Percentiles rank a stretch among this genome's conserved stretches.
phyloP scores from a whole-genome alignment of 306 rosid genomes.

The Ochetophila trinervis region DNA sequence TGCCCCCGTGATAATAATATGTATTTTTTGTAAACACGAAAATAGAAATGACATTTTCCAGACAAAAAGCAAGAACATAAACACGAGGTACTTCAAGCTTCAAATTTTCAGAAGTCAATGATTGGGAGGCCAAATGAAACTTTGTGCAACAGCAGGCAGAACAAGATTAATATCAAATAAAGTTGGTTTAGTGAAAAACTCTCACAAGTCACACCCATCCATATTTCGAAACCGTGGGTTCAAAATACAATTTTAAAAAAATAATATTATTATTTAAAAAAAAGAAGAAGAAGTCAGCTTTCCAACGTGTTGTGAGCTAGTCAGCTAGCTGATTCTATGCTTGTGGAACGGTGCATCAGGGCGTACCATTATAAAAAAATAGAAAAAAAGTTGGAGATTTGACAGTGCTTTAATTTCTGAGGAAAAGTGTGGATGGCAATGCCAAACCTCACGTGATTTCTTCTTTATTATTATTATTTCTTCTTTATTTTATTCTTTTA shows the following conservation, averaged over 20 bases:
- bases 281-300: constrained; percentile 23
- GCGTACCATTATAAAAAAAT: background rate
- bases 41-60: too few relatives aligned
- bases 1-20: too few relatives aligned
- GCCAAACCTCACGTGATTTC: constrained; percentile 39
- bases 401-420: constrained; percentile 7
- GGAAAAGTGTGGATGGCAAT: constrained; percentile 18
- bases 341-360: constrained; percentile 22
- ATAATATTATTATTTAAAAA: too few relatives aligned
- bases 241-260: too few relatives aligned
- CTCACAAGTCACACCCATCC: too few relatives aligned
- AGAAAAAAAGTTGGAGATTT: background rate
- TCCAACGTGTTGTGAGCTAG: constrained; percentile 23
- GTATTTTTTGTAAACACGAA: too few relatives aligned
- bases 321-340: constrained; percentile 18
- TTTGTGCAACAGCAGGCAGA: constrained; percentile 10
- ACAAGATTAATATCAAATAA: too few relatives aligned
- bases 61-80: too few relatives aligned
- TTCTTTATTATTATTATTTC: constrained; percentile 15
- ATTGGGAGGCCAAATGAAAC: constrained; percentile 4
- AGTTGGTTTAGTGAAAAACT: too few relatives aligned
- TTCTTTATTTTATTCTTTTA: constrained; percentile 21
- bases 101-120: background rate
- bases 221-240: too few relatives aligned
- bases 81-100: too few relatives aligned